phyloP scores from a whole-genome alignment of 441 rosid species.

The Bruguiera hainesii region DNA sequence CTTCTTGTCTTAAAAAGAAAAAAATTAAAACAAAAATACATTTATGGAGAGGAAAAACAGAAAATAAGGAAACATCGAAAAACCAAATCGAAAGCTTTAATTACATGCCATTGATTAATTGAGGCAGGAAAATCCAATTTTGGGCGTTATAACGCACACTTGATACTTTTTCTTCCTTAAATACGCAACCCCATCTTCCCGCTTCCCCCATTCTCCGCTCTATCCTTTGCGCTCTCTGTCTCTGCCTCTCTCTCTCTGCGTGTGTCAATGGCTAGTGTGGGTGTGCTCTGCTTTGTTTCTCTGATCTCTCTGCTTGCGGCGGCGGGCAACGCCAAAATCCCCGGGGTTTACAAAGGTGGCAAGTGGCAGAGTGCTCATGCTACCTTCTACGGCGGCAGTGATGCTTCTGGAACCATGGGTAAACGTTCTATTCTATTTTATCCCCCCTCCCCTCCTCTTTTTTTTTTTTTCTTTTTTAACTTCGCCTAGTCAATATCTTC shows the following conservation, averaged over 20 bases:
- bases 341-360: conserved; percentile 69
- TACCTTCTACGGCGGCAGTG: conserved; percentile 89
- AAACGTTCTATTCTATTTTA: background rate
- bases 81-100: too few relatives aligned
- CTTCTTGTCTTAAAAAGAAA: background rate
- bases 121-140: too few relatives aligned
- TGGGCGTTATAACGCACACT: too few relatives aligned
- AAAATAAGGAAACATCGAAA: background rate
- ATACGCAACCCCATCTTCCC: conserved; percentile 37
- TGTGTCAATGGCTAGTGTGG: conserved; percentile 28
- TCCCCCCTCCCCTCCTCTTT: background rate
- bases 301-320: conserved; percentile 23
- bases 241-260: conserved; percentile 7
- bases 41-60: too few relatives aligned
- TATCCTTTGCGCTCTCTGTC: conserved; percentile 7
- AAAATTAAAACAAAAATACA: too few relatives aligned
- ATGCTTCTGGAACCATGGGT: conserved; percentile 99
- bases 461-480: too few relatives aligned
- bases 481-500: too few relatives aligned
- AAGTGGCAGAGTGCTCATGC: conserved; percentile 76
- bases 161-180: conserved; percentile 23
- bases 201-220: conserved; percentile 25
- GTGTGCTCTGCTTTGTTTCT: conserved; percentile 23
- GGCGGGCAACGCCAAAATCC: conserved; percentile 49
- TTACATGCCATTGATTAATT: too few relatives aligned